phyloP scores from a whole-genome alignment of 768 basidiomycete genomes.

The Pleurotus ostreatus region DNA sequence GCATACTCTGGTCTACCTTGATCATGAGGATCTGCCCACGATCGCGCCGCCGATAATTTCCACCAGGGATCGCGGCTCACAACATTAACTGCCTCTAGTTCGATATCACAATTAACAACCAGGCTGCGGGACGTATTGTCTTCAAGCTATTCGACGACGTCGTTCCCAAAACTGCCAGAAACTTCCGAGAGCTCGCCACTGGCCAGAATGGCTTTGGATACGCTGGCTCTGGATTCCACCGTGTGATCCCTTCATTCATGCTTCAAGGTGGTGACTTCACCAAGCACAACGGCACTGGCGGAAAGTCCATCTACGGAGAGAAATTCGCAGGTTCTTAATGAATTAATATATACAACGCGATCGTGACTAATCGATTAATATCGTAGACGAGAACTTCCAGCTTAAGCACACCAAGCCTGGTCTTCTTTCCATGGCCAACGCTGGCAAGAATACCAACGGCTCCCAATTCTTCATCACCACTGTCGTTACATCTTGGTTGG shows the following conservation, averaged over 20 bases:
- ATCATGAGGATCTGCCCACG: neutral
- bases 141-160: conserved; percentile 85
- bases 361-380: neutral
- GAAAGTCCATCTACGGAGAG: conserved; percentile 74
- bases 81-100: conserved; percentile 42
- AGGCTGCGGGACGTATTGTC: conserved; percentile 51
- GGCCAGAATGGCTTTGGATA: conserved; percentile 76
- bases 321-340: conserved; percentile 53
- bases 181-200: conserved; percentile 90
- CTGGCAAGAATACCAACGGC: conserved; percentile 80
- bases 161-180: conserved; percentile 69
- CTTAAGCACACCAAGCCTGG: conserved; percentile 70
- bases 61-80: neutral
- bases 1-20: neutral
- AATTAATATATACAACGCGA: neutral
- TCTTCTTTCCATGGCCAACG: conserved; percentile 78
- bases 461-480: conserved; percentile 91
- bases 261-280: conserved; percentile 91
- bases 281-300: conserved; percentile 63
- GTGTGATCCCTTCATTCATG: conserved; percentile 84
- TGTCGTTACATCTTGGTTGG: conserved; percentile 71
- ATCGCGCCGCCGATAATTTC: neutral
- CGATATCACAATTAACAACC: conserved; percentile 49
- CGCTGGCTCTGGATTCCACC: conserved; percentile 65
- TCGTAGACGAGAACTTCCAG: conserved; percentile 79